Evolutionary conservation across 2,329 filamentous ascomycete species (phyloP), one percentile per base, ranked within the genome.

Genomic region (Aspergillus calidoustus): DNA sequence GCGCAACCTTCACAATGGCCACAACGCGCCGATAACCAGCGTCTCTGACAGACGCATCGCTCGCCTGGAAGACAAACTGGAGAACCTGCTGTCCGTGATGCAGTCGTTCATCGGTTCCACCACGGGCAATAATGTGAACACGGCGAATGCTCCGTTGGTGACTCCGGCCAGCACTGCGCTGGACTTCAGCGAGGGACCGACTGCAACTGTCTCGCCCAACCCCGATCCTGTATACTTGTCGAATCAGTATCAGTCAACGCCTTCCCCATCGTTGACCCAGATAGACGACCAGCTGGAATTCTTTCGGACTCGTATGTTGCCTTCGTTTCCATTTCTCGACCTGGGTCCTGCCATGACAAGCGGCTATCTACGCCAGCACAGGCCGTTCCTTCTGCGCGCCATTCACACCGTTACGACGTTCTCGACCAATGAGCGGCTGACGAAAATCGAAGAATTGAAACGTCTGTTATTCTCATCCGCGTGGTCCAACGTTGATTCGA

Each of bases 341-440:
- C 62, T 79, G 7, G 56, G 68, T 13, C 62, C 71, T 8, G 59
- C 69, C 1, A 59, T 72, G 48, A 74, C 73, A 22, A 68, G 63
- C n/a, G 51, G 66, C 49, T 66, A 77, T 62, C 65, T 80, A n/a
- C 73, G 64, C 19, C 67, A 69, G 34, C 64, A 72, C 23, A 64
- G 73, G 41, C 77, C 77, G 1, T 68, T 77, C 46, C 57, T 79
- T 22, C 67, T 77, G n/a, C 73, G 72, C 25, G 75, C 77, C 22
- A 79, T 79, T 54, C 19, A 71, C 31, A 72, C 72, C 1, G 75
- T 78, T 1, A 71, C 72, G 7, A 69, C 72, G 2, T 70, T 72
- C 47, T 74, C 76, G 7, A 72, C 69, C 5, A 64, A 70, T 48
- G 61, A 70, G 57, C 74, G 69, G 58, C 41, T 72, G 4, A 31